phyloP scores from a whole-genome alignment of 2,329 filamentous ascomycete genomes.

The Fusarium albosuccineum region DNA sequence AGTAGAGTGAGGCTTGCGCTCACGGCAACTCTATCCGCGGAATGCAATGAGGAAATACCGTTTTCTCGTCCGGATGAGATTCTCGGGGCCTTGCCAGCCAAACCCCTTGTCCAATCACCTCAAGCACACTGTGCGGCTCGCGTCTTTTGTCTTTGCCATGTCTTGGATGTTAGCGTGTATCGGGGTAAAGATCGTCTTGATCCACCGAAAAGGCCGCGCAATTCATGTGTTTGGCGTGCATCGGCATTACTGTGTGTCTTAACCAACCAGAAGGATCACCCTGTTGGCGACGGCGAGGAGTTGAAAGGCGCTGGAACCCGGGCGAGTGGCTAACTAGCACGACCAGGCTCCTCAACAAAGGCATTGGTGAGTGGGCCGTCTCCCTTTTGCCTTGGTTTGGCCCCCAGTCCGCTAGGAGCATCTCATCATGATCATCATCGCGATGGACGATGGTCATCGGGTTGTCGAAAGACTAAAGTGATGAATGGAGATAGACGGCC shows the following conservation, averaged over 20 bases:
- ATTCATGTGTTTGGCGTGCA: slow-evolving; percentile 39
- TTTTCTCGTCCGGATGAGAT: slow-evolving; percentile 10
- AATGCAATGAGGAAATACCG: background rate
- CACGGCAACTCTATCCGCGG: slow-evolving; percentile 3
- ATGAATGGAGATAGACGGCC: slow-evolving; percentile 30
- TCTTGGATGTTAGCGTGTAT: slow-evolving; percentile 29
- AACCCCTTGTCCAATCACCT: slow-evolving; percentile 10
- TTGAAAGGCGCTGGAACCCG: background rate
- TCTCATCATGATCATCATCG: slow-evolving; percentile 1
- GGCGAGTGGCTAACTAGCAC: background rate
- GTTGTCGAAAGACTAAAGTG: background rate
- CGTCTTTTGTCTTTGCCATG: slow-evolving; percentile 15
- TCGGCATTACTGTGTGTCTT: slow-evolving; percentile 29
- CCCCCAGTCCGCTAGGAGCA: slow-evolving; percentile 3
- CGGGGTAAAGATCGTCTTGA: slow-evolving; percentile 25
- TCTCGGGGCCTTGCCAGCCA: slow-evolving; percentile 1
- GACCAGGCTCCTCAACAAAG: slow-evolving; percentile 30
- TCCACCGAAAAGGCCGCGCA: slow-evolving; percentile 34
- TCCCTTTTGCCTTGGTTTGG: slow-evolving; percentile 15
- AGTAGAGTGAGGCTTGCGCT: slow-evolving; percentile 3
- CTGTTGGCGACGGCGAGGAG: slow-evolving; percentile 7
- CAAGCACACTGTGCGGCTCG: slow-evolving; percentile 24
- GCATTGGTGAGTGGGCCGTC: slow-evolving; percentile 17
- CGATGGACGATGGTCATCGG: background rate
- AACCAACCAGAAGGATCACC: slow-evolving; percentile 21